Base-by-base conservation (phyloP, 2,329 filamentous ascomycete species). In the Lachnellula suecica region DNA sequence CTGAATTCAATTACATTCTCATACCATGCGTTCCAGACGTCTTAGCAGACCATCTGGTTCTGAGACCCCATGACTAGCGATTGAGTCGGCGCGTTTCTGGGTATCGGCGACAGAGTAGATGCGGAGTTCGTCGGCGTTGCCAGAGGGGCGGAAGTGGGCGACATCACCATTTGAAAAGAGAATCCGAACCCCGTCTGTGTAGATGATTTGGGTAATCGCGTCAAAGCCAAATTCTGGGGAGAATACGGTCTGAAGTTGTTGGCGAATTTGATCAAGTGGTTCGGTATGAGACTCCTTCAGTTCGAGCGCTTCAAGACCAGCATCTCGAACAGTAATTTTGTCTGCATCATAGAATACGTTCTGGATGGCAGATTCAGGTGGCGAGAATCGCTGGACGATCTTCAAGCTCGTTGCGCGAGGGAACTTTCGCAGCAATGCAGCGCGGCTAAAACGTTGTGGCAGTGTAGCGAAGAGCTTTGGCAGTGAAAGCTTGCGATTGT, bases 71-170 rank as follows among this genome's bases (percentile, higher is more conserved):
- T 60, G 54, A 1, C 47, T 51, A 9, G 61, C 62, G 44, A 69
- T 68, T 4, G 51, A 56, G 47, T 69, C 65, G 1, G 66, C 66
- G 9, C 65, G 65, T 29, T 59, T 60, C 55, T 68, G 65, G 2
- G 49, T 59, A 47, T 69, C 59, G 10, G 64, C 64, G 15, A 68
- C 66, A 27, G 65, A 55, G 43, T 69, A 69, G 31, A 69, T 68
- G 10, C 66, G 66, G 2, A 69, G 60, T 37, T 69, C 66, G 54
- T 69, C 66, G 10, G 66, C 66, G 24, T 68, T 69, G 4, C 66
- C 66, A 9, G 66, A 69, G 4, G 66, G 66, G 3, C 66, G 64
- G 27, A 68, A 57, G 43, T 69, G 66, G 50, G 66, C 66, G 7
- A 69, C 66, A 55, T 68, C 66, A 22, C 65, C 65, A 38, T 65